Conservation (phyloP, 2,329 filamentous ascomycete genomes). For the Endothia cerciana region DNA sequence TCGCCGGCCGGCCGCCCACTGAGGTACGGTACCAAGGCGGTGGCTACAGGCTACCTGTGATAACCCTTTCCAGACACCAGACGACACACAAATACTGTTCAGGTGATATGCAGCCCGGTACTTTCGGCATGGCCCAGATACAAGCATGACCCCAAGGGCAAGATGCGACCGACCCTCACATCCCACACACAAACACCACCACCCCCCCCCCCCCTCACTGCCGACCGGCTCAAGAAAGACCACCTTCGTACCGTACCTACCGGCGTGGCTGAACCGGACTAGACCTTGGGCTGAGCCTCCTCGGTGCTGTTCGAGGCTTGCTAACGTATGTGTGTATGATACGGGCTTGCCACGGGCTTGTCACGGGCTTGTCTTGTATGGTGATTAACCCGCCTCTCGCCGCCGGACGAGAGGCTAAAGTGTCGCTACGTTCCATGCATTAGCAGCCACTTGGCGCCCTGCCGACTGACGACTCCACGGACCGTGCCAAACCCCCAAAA, state of each 20-base stretch:
- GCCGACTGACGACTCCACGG: slow-evolving; percentile 2
- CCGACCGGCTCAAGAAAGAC: not conserved
- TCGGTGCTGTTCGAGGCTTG: not conserved
- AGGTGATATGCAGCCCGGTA: not conserved
- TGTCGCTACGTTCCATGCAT: slow-evolving; percentile 28
- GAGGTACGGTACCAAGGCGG: not conserved
- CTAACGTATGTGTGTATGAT: too few relatives aligned
- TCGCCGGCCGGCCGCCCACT: not conserved
- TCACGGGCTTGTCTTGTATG: too few relatives aligned
- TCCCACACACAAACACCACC: not conserved
- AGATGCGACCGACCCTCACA: not conserved
- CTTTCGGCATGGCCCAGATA: not conserved
- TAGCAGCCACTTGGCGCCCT: slow-evolving; percentile 10
- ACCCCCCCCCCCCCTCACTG: too few relatives aligned
- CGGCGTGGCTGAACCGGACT: not conserved
- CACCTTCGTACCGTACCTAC: not conserved
- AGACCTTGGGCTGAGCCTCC: not conserved
- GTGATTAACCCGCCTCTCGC: not conserved
- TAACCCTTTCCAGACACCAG: not conserved
- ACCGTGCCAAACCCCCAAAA: not conserved
- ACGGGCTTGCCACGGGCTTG: too few relatives aligned
- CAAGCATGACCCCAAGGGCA: not conserved
- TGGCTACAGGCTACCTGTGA: not conserved
- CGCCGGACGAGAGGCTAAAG: slow-evolving; percentile 2
- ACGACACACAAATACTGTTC: not conserved